Percentiles rank a stretch among this genome's conserved stretches.
Conservation (phyloP, 2,329 filamentous ascomycete genomes). For the Phialocephala subalpina region DNA sequence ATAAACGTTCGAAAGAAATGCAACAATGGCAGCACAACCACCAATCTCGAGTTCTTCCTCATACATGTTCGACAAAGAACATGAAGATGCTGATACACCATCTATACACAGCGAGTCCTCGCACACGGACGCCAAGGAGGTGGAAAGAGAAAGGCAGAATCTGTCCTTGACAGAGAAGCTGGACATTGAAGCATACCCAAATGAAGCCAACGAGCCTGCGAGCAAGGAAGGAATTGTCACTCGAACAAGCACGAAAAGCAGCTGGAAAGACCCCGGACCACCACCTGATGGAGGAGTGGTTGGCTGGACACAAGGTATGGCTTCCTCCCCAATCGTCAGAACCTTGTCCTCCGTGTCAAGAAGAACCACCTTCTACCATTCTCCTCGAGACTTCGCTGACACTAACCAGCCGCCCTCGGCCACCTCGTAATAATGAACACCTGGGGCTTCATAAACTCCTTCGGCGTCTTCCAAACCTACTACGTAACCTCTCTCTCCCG, state of each 20-base stretch:
- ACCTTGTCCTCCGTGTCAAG: too few relatives aligned
- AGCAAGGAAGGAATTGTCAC: conserved; percentile 22
- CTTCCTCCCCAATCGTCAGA: too few relatives aligned
- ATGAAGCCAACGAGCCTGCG: conserved; percentile 8
- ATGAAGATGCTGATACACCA: conserved; percentile 16
- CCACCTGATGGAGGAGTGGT: conserved; percentile 42
- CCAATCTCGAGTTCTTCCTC: neutral
- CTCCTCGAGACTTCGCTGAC: neutral
- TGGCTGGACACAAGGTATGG: conserved; percentile 44
- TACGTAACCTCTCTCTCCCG: conserved; percentile 46
- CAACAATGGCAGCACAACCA: neutral
- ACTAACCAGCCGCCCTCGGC: conserved; percentile 28
- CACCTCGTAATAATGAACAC: conserved; percentile 44
- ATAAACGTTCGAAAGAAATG: neutral
- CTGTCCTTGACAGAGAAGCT: conserved; percentile 12
- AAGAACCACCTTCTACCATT: too few relatives aligned
- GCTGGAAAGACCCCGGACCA: conserved; percentile 42
- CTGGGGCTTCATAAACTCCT: conserved; percentile 49
- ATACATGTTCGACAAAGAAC: neutral
- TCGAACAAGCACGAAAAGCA: conserved; percentile 37
- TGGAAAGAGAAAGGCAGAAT: conserved; percentile 12
- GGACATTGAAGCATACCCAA: conserved; percentile 20
- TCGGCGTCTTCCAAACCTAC: conserved; percentile 54
- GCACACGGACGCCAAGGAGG: neutral
- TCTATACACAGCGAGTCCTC: conserved; percentile 10